Conservation (phyloP, 2,329 filamentous ascomycete species). For the Pyrenophora graminea region DNA sequence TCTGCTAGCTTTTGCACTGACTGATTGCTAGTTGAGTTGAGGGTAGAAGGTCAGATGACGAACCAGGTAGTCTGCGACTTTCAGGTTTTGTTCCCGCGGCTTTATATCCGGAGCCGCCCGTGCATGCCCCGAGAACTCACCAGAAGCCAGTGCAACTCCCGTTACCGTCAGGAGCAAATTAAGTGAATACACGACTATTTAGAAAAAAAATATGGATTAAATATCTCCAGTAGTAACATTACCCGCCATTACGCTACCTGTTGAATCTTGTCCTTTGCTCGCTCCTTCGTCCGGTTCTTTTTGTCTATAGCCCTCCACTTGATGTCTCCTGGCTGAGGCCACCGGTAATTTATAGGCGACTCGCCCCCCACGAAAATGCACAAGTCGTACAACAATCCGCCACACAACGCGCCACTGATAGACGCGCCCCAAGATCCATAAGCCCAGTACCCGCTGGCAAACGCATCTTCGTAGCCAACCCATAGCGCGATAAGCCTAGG, state of each 20-base stretch:
- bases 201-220: not conserved
- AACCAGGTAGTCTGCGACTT: too few relatives aligned
- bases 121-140: too few relatives aligned
- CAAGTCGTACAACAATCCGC: conserved; percentile 36
- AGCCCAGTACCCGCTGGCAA: conserved; percentile 33
- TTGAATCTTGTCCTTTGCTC: conserved; percentile 23
- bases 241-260: conserved; percentile 5
- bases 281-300: conserved; percentile 23
- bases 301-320: conserved; percentile 20
- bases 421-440: conserved; percentile 34
- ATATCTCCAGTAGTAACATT: not conserved
- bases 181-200: not conserved
- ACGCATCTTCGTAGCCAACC: conserved; percentile 65
- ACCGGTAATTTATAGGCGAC: conserved; percentile 37
- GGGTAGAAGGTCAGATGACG: too few relatives aligned
- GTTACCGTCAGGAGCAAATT: too few relatives aligned
- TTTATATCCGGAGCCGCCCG: too few relatives aligned
- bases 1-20: too few relatives aligned
- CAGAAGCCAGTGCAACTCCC: too few relatives aligned
- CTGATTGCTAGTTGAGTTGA: too few relatives aligned
- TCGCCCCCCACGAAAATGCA: conserved; percentile 41
- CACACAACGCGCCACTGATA: conserved; percentile 31
- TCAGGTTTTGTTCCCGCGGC: too few relatives aligned
- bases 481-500: conserved; percentile 69
- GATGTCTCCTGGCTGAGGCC: conserved; percentile 32